Evolutionary conservation across 257 asterid genomes (phyloP).

Genomic region (Nyctanthes arbortristis): DNA sequence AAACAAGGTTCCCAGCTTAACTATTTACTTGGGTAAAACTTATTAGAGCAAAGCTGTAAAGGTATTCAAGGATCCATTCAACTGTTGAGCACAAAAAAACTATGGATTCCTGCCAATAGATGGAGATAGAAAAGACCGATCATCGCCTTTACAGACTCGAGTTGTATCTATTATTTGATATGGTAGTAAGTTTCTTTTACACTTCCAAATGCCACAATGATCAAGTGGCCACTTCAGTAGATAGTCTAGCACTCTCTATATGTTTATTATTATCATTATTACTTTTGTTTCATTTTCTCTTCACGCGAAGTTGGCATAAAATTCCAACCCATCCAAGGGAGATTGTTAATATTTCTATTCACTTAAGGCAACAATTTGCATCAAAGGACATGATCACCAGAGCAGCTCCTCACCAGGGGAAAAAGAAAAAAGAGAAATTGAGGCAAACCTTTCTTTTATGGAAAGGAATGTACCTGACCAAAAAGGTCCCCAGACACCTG

Average conservation of each 20-base stretch:
- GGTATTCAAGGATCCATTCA: not conserved
- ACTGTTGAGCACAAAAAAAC: conserved; percentile 3
- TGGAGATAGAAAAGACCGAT: not conserved
- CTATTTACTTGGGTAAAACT: not conserved
- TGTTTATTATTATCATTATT: too few relatives aligned
- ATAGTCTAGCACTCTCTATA: conserved; percentile 9
- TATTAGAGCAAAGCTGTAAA: not conserved
- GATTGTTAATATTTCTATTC: not conserved
- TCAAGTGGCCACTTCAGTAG: conserved; percentile 8
- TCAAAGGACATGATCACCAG: not conserved
- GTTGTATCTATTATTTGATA: conserved; percentile 12
- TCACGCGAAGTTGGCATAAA: not conserved
- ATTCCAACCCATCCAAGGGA: not conserved
- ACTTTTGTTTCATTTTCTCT: not conserved
- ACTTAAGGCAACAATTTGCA: not conserved
- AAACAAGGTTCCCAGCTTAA: not conserved
- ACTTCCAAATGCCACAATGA: conserved; percentile 2
- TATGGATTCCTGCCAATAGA: conserved; percentile 6
- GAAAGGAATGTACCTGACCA: conserved; percentile 76
- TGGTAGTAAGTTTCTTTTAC: conserved; percentile 4
- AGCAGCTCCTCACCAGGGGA: not conserved
- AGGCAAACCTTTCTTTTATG: not conserved
- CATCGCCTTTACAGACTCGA: not conserved
- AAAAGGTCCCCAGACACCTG: conserved; percentile 99
- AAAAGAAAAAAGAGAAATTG: not conserved